Evolutionary conservation across 805 yeast genomes (phyloP).

Genomic region (Metschnikowia vanudenii): DNA sequence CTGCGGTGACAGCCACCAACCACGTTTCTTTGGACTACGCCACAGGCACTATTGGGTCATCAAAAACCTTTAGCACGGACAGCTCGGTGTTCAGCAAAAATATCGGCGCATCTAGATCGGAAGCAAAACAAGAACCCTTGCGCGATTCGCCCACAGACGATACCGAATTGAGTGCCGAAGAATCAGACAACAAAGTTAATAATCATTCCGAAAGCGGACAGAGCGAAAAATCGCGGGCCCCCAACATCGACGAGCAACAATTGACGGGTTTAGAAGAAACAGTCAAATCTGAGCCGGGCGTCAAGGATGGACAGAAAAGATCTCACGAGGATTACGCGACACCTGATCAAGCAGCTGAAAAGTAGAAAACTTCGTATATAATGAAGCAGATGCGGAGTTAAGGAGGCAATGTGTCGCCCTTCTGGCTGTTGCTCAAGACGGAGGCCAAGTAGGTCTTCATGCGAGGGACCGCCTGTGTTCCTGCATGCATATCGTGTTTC

Average conservation of each 20-base stretch:
- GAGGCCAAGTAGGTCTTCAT: no score
- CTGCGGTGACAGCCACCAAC: slow-evolving; percentile 5
- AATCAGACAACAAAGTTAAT: neutral
- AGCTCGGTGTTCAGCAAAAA: slow-evolving; percentile 12
- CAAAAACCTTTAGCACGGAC: slow-evolving; percentile 9
- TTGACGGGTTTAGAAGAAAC: neutral
- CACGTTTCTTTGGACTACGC: slow-evolving; percentile 10
- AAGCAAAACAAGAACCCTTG: neutral
- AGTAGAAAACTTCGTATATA: neutral
- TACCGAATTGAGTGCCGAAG: slow-evolving; percentile 3
- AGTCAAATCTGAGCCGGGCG: neutral
- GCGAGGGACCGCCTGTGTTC: neutral
- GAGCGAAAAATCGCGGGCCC: neutral
- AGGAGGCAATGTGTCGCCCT: no score
- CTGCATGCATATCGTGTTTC: slow-evolving; percentile 4
- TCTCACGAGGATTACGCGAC: neutral
- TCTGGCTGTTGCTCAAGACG: no score
- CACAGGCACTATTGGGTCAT: slow-evolving; percentile 11
- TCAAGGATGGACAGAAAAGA: neutral
- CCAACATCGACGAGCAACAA: neutral
- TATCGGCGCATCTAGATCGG: slow-evolving; percentile 1
- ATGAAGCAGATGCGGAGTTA: neutral
- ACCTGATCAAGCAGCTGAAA: neutral
- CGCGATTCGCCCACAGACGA: slow-evolving; percentile 2
- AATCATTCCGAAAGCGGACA: neutral